phyloP scores from a whole-genome alignment of 2,329 filamentous ascomycete genomes.

The Ceratocystiopsis minuta region DNA sequence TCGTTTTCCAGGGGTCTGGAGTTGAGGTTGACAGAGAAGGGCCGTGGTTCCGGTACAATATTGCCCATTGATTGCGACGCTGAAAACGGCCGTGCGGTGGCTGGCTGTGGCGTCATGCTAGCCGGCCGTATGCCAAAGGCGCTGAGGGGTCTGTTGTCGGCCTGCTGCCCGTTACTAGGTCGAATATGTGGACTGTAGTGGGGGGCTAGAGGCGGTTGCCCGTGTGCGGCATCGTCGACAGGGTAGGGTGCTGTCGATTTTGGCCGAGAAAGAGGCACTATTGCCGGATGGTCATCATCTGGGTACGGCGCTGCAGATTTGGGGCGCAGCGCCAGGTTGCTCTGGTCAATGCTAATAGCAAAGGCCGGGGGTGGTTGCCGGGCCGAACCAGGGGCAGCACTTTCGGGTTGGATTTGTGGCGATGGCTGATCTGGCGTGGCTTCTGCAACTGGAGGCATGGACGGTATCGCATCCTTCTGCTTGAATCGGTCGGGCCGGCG shows the following conservation, averaged over 20 bases:
- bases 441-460: slow-evolving; percentile 33
- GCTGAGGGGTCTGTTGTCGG: slow-evolving; percentile 29
- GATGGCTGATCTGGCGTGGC: slow-evolving; percentile 14
- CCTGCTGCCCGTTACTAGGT: slow-evolving; percentile 25
- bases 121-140: slow-evolving; percentile 36
- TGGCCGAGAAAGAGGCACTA: slow-evolving; percentile 24
- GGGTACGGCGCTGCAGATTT: slow-evolving; percentile 52
- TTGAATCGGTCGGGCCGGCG: slow-evolving; percentile 40
- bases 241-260: slow-evolving; percentile 34
- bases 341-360: slow-evolving; percentile 27
- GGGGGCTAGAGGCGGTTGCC: slow-evolving; percentile 17
- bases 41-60: slow-evolving; percentile 18
- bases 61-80: slow-evolving; percentile 28
- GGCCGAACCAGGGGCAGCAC: slow-evolving; percentile 22
- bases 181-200: slow-evolving; percentile 30
- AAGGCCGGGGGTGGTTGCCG: slow-evolving; percentile 28
- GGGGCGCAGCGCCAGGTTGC: slow-evolving; percentile 21
- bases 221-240: slow-evolving; percentile 26
- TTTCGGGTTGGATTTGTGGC: too few relatives aligned
- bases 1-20: slow-evolving; percentile 18
- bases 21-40: slow-evolving; percentile 13
- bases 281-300: slow-evolving; percentile 42
- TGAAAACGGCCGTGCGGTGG: slow-evolving; percentile 14
- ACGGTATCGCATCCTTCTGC: slow-evolving; percentile 16
- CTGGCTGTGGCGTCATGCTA: slow-evolving; percentile 9